phyloP scores from a whole-genome alignment of 768 basidiomycete genomes.

The Steccherinum ochraceum region DNA sequence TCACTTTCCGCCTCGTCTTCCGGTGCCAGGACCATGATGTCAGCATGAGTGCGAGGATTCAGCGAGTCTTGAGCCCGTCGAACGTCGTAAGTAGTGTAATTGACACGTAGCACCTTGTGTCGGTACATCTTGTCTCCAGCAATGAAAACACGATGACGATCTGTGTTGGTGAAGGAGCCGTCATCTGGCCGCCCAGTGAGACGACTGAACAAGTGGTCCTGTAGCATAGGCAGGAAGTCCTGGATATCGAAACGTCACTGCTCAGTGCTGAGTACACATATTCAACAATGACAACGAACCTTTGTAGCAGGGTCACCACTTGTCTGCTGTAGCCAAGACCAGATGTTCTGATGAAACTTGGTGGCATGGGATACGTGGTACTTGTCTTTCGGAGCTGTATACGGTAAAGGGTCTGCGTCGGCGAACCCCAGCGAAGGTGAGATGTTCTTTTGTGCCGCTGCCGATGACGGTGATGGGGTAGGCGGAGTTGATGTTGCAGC shows the following conservation, averaged over 20 bases:
- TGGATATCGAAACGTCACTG: constrained; percentile 5
- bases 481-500: too few relatives aligned
- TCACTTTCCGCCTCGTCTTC: constrained; percentile 1
- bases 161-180: constrained; percentile 17
- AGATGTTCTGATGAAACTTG: neutral
- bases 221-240: constrained; percentile 24
- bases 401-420: constrained; percentile 5
- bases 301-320: constrained; percentile 10
- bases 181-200: constrained; percentile 17
- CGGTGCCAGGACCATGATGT: constrained; percentile 10
- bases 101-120: constrained; percentile 14
- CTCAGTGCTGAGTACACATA: too few relatives aligned
- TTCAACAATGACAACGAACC: constrained; percentile 7
- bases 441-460: too few relatives aligned
- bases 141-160: constrained; percentile 10
- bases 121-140: constrained; percentile 13
- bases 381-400: constrained; percentile 23
- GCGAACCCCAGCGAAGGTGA: neutral
- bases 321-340: constrained; percentile 1
- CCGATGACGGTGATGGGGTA: too few relatives aligned
- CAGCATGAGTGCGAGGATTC: constrained; percentile 3
- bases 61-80: constrained; percentile 13
- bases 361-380: constrained; percentile 16
- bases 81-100: constrained; percentile 19
- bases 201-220: constrained; percentile 23